Evolutionary conservation across 176 grass and related monocot genomes (phyloP), one percentile per base, ranked within the genome.

Genomic region (Oryza australiensis): DNA sequence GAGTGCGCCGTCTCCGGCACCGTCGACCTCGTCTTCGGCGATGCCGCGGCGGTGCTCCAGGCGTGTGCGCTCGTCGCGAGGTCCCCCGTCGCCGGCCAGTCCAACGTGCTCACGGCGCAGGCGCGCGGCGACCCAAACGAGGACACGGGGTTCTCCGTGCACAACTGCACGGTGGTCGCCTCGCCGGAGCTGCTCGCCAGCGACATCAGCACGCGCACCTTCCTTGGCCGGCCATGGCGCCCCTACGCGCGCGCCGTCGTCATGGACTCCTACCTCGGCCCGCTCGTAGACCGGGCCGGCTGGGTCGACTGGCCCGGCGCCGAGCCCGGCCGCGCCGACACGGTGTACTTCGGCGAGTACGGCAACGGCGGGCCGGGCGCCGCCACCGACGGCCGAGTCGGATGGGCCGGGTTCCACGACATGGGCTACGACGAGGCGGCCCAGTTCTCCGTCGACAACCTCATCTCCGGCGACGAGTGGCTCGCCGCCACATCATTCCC

Each of bases 1-100:
- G 92, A 97, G 66, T 97, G 94, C 73, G 62, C 83, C 84, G 81
- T 97, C 46, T 26, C 74, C 49, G 94, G 94, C 42, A 97, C 94
- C 15, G 84, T 97, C 8, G 94, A 97, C 83, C 70, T 86, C 74
- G 89, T 92, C 80, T 91, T 92, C 84, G 94, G 94, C 84, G 84
- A 97, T 82, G 92, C 94, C 1, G 92, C 94, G 5, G 94, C 83
- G 34, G 92, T 94, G 55, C 87, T 94, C 24, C 94, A 94, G 86
- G 86, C 23, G n/a, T 97, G 94, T 86, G 55, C 48, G 15, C 84
- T 97, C n/a, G 68, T 87, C 66, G 86, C 86, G 65, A n/a, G 42
- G 64, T 35, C 12, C 1, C 94, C 94, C 9, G 1, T 92, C 9
- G 74, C 88, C 0, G 81, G 81, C 62, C 94, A 97, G 80, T 83